phyloP scores from a whole-genome alignment of 768 basidiomycete genomes.

The Xerocomellus intermedius region DNA sequence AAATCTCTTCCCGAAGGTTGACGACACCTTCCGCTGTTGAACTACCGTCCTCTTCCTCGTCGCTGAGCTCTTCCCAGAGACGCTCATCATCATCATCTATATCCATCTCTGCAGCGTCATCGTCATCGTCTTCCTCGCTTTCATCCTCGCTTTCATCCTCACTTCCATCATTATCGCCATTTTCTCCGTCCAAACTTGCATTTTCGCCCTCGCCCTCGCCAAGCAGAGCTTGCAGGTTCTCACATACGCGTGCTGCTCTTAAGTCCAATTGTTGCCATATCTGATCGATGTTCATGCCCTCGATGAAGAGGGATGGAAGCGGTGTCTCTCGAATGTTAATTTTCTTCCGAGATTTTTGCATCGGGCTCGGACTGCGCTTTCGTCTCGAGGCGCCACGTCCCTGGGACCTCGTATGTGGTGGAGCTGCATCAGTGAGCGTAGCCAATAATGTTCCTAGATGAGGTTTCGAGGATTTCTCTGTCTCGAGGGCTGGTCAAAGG shows the following conservation, averaged over 20 bases:
- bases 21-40: conserved; percentile 28
- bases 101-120: conserved; percentile 33
- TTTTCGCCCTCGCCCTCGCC: conserved; percentile 39
- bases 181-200: conserved; percentile 16
- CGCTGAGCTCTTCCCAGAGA: conserved; percentile 28
- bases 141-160: conserved; percentile 24
- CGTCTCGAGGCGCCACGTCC: conserved; percentile 38
- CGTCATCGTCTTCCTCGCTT: conserved; percentile 29
- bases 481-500: conserved; percentile 52
- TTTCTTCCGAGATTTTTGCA: conserved; percentile 33
- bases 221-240: conserved; percentile 65
- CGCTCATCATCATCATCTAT: conserved; percentile 25
- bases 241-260: conserved; percentile 65
- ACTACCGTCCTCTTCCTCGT: conserved; percentile 24
- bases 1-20: conserved; percentile 38
- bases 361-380: conserved; percentile 43
- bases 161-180: conserved; percentile 23
- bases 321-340: conserved; percentile 60
- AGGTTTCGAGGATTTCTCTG: conserved; percentile 63
- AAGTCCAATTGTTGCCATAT: conserved; percentile 95
- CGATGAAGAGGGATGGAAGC: conserved; percentile 66
- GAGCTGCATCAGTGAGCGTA: conserved; percentile 63
- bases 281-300: conserved; percentile 82
- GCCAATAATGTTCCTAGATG: conserved; percentile 65
- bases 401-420: conserved; percentile 76